Percentiles rank a stretch among this genome's conserved stretches.
Conservation (phyloP, 352 stramenopile species). For the Thalassiosira livingstoniorum region DNA sequence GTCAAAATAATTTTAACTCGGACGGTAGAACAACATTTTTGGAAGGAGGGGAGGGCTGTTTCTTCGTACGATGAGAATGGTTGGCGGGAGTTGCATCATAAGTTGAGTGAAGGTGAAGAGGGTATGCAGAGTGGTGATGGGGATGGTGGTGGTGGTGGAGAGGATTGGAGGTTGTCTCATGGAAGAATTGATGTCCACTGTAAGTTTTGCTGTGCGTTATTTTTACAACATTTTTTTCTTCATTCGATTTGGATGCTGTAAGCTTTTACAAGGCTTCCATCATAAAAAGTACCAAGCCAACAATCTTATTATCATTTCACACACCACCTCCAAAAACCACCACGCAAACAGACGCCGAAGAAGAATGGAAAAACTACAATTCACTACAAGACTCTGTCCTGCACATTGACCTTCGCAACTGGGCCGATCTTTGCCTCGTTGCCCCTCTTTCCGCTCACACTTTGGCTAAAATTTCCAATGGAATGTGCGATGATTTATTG, state of each 20-base stretch:
- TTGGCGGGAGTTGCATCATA: constrained; percentile 57
- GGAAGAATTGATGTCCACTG: constrained; percentile 48
- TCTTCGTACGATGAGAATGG: constrained; percentile 34
- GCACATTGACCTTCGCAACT: constrained; percentile 91
- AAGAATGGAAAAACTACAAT: constrained; percentile 84
- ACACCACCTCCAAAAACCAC: no score
- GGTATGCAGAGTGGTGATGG: not conserved
- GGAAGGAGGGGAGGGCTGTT: constrained; percentile 63
- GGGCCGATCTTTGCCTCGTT: constrained; percentile 92
- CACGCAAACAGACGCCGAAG: constrained; percentile 63
- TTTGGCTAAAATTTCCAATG: constrained; percentile 89
- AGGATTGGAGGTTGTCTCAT: constrained; percentile 34
- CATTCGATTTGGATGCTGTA: no score
- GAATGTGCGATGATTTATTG: constrained; percentile 95
- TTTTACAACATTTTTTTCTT: no score
- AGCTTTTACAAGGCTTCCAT: no score
- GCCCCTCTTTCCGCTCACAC: constrained; percentile 82
- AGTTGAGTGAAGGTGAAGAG: not conserved
- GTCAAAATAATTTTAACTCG: constrained; percentile 75
- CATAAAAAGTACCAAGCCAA: no score
- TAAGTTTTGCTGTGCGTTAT: no score
- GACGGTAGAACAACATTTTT: constrained; percentile 74
- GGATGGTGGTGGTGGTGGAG: not conserved
- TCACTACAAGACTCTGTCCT: constrained; percentile 77
- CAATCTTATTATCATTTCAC: no score